Evolutionary conservation across 1,284 basidiomycete genomes (phyloP), one percentile per base, ranked within the genome.

Genomic region (Ganoderma multipileum): DNA sequence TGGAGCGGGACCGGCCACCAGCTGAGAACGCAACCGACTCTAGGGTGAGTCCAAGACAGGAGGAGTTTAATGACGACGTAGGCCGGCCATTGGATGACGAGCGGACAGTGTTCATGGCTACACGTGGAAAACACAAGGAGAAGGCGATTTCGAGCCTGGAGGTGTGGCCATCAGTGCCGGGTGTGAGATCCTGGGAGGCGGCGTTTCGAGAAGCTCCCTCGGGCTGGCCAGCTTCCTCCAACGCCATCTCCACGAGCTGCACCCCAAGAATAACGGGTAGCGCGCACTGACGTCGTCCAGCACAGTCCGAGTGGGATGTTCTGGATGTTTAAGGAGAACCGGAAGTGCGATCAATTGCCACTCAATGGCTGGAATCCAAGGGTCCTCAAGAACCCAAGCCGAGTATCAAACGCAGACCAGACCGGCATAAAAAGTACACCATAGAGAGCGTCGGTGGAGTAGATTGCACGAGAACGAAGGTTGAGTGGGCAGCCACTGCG

Each of bases 91-190:
- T 33, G 52, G 28, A 33, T 8, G 28, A 30, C 28, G 18, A 55
- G 52, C 6, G 28, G 28, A 33, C 28, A 33, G 18, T 9, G 52
- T 55, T 30, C 52, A 55, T 55, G 52, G 52, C 28, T 33, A 58
- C 55, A 58, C 55, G 55, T 58, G 55, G 55, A 20, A 12, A 11
- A n/a, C 55, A 58, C 55, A 58, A 58, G 55, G 55, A 58, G 33
- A 23, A 58, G 55, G 52, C 52, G 28, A 33, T 30, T 55, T 28
- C 16, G 47, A 50, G 47, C 20, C n/a, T 47, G 47, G 47, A 50
- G 47, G 47, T 50, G 47, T 50, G 47, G 23, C 47, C 23, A 50
- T 50, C 47, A 50, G 47, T 14, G 9, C 11, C 41, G 14, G 23
- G 47, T 50, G 47, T 50, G 47, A 50, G 47, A 50, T 50, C 47